phyloP scores from a whole-genome alignment of 495 filamentous ascomycete species.

The Daldinia grandis region DNA sequence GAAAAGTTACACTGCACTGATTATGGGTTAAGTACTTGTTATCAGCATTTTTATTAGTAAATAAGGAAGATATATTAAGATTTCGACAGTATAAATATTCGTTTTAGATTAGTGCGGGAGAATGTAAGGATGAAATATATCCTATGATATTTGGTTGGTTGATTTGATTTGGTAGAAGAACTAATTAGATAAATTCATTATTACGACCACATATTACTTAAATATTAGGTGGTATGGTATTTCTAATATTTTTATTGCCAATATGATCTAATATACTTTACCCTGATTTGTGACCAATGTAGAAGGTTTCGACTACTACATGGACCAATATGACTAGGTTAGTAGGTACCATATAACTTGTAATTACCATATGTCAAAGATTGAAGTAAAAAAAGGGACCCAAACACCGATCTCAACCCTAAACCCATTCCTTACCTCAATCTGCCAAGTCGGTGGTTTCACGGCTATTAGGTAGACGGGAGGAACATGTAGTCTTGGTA shows the following conservation, averaged over 20 bases:
- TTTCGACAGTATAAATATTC: too few species aligned
- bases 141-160: too few species aligned
- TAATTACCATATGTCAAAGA: not conserved
- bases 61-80: too few species aligned
- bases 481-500: not conserved
- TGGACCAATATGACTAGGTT: not conserved
- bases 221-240: not conserved
- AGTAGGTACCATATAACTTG: not conserved
- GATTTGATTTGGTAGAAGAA: too few species aligned
- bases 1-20: not conserved
- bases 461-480: not conserved
- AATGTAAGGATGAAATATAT: too few species aligned
- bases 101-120: too few species aligned
- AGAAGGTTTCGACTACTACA: not conserved
- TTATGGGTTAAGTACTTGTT: not conserved
- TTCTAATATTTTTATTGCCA: not conserved
- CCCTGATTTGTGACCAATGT: not conserved
- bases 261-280: not conserved
- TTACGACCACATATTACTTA: not conserved
- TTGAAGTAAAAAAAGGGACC: not conserved
- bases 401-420: not conserved
- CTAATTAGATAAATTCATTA: not conserved
- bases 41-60: not conserved
- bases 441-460: conserved; percentile 1
- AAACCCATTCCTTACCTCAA: not conserved